Evolutionary conservation across 805 yeast genomes (phyloP).

Genomic region (Zygoascus biomembranicola): DNA sequence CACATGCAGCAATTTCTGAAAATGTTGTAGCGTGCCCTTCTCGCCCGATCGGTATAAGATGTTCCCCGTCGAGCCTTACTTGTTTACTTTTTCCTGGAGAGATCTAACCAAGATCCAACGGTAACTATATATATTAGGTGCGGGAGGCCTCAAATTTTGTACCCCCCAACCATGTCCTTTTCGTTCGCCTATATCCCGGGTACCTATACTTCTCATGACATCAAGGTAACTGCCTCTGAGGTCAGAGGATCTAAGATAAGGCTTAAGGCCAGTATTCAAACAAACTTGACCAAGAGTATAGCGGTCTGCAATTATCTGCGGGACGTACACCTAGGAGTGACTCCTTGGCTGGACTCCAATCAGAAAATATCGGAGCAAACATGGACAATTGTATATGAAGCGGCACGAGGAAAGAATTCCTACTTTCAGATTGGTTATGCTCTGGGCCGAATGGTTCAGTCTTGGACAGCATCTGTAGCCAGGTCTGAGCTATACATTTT

Average conservation of each 20-base stretch:
- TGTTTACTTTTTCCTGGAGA: no score
- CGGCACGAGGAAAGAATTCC: constrained; percentile 7
- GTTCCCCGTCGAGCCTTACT: neutral
- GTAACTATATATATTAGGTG: no score
- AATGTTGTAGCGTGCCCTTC: no score
- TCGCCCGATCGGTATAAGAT: neutral
- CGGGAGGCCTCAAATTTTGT: no score
- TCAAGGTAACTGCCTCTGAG: neutral
- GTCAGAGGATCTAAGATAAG: neutral
- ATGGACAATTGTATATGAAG: constrained; percentile 7
- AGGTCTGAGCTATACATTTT: constrained; percentile 3
- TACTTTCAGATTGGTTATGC: constrained; percentile 10
- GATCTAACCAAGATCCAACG: no score
- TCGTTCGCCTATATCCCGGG: neutral
- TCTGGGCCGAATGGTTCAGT: constrained; percentile 3
- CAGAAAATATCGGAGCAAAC: neutral
- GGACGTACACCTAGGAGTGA: neutral
- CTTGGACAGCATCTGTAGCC: neutral
- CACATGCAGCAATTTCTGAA: no score
- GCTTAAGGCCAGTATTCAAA: neutral
- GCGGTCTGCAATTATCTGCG: neutral
- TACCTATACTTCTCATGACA: neutral
- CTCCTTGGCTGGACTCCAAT: constrained; percentile 3
- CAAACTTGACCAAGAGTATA: neutral
- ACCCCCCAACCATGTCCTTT: neutral